Conservation (phyloP, 768 basidiomycete species). For the Strobilomyces dryophilus region DNA sequence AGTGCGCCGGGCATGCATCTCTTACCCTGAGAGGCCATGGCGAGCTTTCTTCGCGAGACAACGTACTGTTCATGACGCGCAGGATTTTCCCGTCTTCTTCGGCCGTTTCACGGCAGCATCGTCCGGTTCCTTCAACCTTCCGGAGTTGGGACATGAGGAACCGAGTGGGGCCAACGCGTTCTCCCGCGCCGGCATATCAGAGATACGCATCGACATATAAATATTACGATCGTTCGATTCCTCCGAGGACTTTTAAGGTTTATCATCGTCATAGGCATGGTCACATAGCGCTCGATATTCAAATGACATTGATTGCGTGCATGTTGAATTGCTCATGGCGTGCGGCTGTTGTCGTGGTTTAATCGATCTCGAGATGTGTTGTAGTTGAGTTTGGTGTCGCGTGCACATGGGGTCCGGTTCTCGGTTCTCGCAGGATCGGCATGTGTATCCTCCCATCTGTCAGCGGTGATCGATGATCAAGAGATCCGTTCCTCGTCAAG, state of each 20-base stretch:
- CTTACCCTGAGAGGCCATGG: background rate
- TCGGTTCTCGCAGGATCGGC: background rate
- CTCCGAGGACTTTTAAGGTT: slow-evolving; percentile 11
- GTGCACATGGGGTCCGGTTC: background rate
- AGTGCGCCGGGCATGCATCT: background rate
- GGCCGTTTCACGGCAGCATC: slow-evolving; percentile 5
- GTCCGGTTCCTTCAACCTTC: background rate
- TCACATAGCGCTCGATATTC: background rate
- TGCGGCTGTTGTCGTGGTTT: background rate
- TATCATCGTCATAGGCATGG: background rate
- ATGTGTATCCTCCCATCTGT: background rate
- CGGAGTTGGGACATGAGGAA: background rate
- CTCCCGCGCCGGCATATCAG: background rate
- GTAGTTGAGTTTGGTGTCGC: background rate
- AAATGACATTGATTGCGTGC: background rate
- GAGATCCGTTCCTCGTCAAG: background rate
- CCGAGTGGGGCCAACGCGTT: background rate
- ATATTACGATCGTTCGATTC: background rate
- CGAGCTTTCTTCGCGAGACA: background rate
- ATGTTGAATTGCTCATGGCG: background rate
- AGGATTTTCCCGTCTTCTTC: background rate
- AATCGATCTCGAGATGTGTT: background rate
- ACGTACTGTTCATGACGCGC: background rate
- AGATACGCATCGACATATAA: background rate
- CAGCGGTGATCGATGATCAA: slow-evolving; percentile 5